Evolutionary conservation across 192 early-diverging fungal species (phyloP).

Genomic region (Paraglomus occultum): DNA sequence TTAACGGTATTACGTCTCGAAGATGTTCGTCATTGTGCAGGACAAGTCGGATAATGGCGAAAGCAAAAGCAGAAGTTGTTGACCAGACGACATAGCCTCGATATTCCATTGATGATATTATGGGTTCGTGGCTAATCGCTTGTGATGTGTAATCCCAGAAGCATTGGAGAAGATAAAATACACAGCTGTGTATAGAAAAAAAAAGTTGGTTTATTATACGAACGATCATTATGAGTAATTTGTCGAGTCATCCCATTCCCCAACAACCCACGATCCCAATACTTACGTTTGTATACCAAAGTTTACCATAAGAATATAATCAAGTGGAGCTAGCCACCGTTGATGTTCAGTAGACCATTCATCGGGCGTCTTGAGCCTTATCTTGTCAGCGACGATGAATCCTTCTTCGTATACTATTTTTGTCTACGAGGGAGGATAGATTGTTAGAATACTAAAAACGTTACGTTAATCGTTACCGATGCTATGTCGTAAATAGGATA

Average conservation of each 20-base stretch:
- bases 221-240: too few relatives aligned
- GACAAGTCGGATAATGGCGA: conserved; percentile 31
- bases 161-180: conserved; percentile 37
- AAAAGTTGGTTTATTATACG: neutral
- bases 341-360: neutral
- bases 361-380: neutral
- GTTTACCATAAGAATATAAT: conserved; percentile 5
- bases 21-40: conserved; percentile 22
- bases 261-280: neutral
- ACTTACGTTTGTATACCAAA: conserved; percentile 22
- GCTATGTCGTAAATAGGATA: too few relatives aligned
- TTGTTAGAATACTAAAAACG: neutral
- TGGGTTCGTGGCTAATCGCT: conserved; percentile 30
- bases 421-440: neutral
- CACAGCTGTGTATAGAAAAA: conserved; percentile 29
- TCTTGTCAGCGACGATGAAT: neutral
- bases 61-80: conserved; percentile 22
- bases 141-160: conserved; percentile 41
- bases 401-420: conserved; percentile 19
- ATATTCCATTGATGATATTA: conserved; percentile 38
- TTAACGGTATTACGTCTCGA: conserved; percentile 32
- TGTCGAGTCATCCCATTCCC: too few relatives aligned
- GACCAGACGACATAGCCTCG: conserved; percentile 34
- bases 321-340: neutral
- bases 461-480: neutral